Conservation (phyloP, 352 stramenopile species). For the Globisporangium lucens region DNA sequence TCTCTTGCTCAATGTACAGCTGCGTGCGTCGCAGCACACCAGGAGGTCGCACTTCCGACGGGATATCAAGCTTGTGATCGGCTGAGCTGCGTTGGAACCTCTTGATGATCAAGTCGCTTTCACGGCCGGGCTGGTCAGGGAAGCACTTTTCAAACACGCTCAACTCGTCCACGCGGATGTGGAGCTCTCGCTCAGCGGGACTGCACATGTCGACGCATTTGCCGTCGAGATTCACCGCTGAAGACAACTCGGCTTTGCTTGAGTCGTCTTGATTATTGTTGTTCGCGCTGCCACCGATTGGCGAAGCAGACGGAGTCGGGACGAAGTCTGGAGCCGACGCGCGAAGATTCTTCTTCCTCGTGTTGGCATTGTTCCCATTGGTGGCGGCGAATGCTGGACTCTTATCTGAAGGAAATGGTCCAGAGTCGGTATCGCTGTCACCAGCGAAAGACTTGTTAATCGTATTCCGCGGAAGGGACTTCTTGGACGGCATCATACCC, state of each 20-base stretch:
- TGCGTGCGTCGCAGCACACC: constrained; percentile 76
- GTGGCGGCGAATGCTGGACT: neutral
- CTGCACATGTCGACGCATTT: constrained; percentile 86
- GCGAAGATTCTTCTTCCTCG: constrained; percentile 27
- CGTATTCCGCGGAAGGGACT: constrained; percentile 6
- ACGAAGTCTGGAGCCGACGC: constrained; percentile 9
- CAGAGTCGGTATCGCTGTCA: constrained; percentile 14
- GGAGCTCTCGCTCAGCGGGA: constrained; percentile 70
- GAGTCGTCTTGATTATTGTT: constrained; percentile 20
- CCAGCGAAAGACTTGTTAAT: neutral
- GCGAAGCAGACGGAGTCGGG: neutral
- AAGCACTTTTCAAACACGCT: constrained; percentile 86
- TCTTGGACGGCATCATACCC: constrained; percentile 14
- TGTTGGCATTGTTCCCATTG: constrained; percentile 13
- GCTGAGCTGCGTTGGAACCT: constrained; percentile 85
- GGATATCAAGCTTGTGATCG: constrained; percentile 84
- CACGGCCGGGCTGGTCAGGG: constrained; percentile 45
- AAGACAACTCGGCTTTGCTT: constrained; percentile 58
- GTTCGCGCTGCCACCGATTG: neutral
- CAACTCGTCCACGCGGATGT: constrained; percentile 84
- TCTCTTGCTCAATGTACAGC: constrained; percentile 81
- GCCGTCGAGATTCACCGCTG: constrained; percentile 68
- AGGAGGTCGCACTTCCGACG: constrained; percentile 72
- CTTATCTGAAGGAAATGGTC: constrained; percentile 8
- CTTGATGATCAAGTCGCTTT: constrained; percentile 82